phyloP scores from a whole-genome alignment of 2,329 filamentous ascomycete genomes.

The Chalaropsis ovoidea region DNA sequence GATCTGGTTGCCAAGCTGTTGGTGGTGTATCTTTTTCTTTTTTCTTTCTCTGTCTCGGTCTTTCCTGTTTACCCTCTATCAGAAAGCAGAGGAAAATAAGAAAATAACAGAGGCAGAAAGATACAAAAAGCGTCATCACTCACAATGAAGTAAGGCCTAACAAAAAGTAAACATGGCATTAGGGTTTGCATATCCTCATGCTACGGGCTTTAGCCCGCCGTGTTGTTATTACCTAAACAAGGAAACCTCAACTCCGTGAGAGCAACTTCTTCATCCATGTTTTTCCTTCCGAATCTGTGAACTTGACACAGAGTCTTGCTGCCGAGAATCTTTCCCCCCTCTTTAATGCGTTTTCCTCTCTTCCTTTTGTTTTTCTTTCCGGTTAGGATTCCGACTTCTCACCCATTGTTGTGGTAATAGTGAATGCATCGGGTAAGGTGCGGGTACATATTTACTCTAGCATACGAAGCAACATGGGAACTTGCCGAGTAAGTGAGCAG shows the following conservation, averaged over 20 bases:
- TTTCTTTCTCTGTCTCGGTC: no score
- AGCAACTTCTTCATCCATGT: background rate
- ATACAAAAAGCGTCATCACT: background rate
- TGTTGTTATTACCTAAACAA: background rate
- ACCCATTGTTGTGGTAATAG: conserved; percentile 9
- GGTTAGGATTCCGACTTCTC: conserved; percentile 7
- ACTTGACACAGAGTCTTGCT: background rate
- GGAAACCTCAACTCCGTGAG: background rate
- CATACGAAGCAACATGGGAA: background rate
- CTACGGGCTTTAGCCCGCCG: background rate
- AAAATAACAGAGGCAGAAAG: background rate
- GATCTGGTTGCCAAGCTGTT: background rate
- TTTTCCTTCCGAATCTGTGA: background rate
- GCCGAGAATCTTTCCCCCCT: no score
- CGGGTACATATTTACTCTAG: conserved; percentile 5
- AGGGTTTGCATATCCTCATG: background rate
- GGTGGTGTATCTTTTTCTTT: background rate
- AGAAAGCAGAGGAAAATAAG: background rate
- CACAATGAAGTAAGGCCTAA: no score
- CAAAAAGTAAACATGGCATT: background rate
- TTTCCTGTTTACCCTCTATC: no score
- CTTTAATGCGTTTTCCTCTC: background rate
- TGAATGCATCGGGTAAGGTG: conserved; percentile 9
- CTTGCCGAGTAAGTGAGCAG: conserved; percentile 6
- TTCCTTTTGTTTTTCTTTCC: conserved; percentile 9